These are phyloP conservation scores for Penicillium nordicum DNA, from an alignment of 2,329 filamentous ascomycete genomes.

Conservation along the genomic window DNA sequence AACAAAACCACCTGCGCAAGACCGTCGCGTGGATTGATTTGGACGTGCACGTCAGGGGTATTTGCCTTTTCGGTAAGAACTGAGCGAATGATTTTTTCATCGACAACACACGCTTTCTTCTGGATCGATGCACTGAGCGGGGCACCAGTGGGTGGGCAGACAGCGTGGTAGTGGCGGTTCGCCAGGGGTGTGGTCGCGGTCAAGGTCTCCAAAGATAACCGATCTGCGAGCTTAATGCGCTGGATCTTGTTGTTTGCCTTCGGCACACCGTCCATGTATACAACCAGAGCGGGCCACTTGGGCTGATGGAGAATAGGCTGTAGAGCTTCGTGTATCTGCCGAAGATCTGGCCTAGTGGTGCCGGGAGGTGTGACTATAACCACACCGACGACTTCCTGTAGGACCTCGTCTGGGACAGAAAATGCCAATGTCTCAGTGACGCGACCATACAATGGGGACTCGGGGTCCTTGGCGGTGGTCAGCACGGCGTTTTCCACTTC, in stretches of 20 bases:
- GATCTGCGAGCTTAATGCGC: constrained; percentile 51
- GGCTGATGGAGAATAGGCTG: constrained; percentile 50
- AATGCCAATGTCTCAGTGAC: constrained; percentile 53
- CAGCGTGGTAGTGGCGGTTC: constrained; percentile 50
- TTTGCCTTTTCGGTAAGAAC: constrained; percentile 5
- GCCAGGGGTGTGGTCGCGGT: constrained; percentile 46
- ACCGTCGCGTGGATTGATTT: constrained; percentile 18
- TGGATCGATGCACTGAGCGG: constrained; percentile 40
- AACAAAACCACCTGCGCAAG: constrained; percentile 18
- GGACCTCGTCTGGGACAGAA: constrained; percentile 51
- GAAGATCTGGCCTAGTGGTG: constrained; percentile 47
- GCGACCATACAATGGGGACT: constrained; percentile 44
- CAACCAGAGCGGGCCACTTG: constrained; percentile 52
- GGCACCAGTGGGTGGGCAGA: constrained; percentile 50
- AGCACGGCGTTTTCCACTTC: constrained; percentile 59
- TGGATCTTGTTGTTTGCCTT: constrained; percentile 59
- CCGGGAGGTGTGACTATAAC: constrained; percentile 50
- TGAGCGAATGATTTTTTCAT: constrained; percentile 18
- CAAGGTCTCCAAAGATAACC: constrained; percentile 46
- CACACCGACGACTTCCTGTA: constrained; percentile 56
- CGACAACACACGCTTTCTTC: constrained; percentile 34
- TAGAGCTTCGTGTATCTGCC: constrained; percentile 48
- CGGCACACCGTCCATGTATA: constrained; percentile 56
- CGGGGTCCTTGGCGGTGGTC: constrained; percentile 42
- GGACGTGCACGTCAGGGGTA: constrained; percentile 12